Conservation (phyloP, 805 yeast species). For the Alloascoidea hylecoeti region DNA sequence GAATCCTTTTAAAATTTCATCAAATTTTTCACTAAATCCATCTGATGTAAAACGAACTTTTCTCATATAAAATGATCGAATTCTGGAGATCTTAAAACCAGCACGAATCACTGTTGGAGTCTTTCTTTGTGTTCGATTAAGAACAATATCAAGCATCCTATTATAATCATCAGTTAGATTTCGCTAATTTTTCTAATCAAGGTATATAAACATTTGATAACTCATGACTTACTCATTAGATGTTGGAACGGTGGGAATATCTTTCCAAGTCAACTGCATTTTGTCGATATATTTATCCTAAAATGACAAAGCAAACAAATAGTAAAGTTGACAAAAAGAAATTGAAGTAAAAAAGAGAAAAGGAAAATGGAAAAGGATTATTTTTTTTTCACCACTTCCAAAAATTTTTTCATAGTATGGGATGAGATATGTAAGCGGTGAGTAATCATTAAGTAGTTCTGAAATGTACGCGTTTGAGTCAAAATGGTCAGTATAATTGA, state of each 20-base stretch:
- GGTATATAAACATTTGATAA: too few species aligned
- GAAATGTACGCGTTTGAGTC: too few species aligned
- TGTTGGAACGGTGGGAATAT: conserved; percentile 89
- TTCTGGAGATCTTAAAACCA: conserved; percentile 92
- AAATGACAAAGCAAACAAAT: too few species aligned
- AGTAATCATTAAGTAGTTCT: too few species aligned
- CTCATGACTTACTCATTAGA: conserved; percentile 61
- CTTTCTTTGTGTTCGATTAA: conserved; percentile 95
- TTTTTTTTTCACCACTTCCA: too few species aligned
- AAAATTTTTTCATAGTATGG: too few species aligned
- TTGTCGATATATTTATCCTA: too few species aligned
- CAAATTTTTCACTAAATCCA: conserved; percentile 88
- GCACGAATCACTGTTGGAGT: conserved; percentile 98
- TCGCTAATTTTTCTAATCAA: background rate
- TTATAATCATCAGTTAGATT: background rate
- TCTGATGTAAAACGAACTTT: conserved; percentile 91
- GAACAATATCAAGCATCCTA: conserved; percentile 77
- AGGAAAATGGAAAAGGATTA: too few species aligned
- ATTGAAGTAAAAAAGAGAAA: too few species aligned
- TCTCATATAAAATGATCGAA: conserved; percentile 95
- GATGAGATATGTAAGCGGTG: too few species aligned
- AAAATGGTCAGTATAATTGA: too few species aligned
- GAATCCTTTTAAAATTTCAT: conserved; percentile 73
- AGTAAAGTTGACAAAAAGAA: too few species aligned
- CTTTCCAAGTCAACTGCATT: conserved; percentile 98